Percentiles rank a stretch among this genome's conserved stretches.
These are phyloP conservation scores for Kwoniella sp. DNA, from an alignment of 768 basidiomycete genomes.

Conservation along the genomic window DNA sequence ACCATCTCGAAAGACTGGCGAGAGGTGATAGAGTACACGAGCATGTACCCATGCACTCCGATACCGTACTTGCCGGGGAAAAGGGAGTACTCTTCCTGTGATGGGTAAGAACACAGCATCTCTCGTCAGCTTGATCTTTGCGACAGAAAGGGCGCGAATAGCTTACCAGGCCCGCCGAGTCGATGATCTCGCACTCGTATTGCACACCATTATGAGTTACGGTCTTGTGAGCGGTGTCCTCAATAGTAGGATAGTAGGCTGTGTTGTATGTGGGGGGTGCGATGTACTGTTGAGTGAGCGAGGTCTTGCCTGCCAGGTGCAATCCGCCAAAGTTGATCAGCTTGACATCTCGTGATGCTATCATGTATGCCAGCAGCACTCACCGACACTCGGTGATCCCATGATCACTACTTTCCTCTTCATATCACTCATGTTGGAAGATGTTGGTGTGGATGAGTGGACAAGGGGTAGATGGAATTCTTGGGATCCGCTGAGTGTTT, in stretches of 20 bases:
- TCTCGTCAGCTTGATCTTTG: not conserved
- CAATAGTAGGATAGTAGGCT: constrained; percentile 93
- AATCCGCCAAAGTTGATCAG: constrained; percentile 23
- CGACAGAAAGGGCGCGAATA: not conserved
- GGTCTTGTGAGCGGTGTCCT: constrained; percentile 80
- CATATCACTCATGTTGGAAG: constrained; percentile 25
- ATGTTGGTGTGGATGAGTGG: not conserved
- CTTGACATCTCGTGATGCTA: not conserved
- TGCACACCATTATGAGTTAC: constrained; percentile 85
- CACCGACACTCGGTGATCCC: constrained; percentile 56
- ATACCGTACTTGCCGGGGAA: constrained; percentile 92
- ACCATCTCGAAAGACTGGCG: constrained; percentile 93
- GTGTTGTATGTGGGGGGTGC: constrained; percentile 84
- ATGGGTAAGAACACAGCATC: not conserved
- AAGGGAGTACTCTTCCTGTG: constrained; percentile 91
- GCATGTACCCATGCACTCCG: constrained; percentile 94
- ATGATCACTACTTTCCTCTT: constrained; percentile 56
- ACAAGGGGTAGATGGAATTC: constrained; percentile 1
- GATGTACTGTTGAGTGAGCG: constrained; percentile 88
- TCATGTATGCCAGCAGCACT: constrained; percentile 24
- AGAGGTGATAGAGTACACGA: constrained; percentile 92
- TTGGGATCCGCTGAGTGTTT: constrained; percentile 10
- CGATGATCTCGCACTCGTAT: constrained; percentile 96
- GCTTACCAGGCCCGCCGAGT: constrained; percentile 92
- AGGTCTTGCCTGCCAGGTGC: constrained; percentile 75